Evolutionary conservation across 2,329 filamentous ascomycete species (phyloP).

Genomic region (Arthrobotrys pseudoclavata): DNA sequence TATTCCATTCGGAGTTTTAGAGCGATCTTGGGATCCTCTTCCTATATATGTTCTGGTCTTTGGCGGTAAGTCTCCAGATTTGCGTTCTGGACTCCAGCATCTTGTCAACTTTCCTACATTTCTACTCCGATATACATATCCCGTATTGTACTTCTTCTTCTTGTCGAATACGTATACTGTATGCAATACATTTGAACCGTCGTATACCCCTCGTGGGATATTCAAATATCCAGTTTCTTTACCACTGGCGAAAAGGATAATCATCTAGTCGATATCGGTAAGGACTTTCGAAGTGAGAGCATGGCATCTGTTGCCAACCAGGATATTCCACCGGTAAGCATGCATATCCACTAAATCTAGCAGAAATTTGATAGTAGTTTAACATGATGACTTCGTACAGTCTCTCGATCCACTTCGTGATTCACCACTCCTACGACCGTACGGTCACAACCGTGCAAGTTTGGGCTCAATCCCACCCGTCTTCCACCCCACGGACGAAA

Average conservation of each 20-base stretch:
- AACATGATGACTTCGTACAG: not conserved
- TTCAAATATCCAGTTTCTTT: not conserved
- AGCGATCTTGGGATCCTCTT: not conserved
- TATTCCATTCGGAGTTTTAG: too few relatives aligned
- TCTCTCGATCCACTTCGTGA: not conserved
- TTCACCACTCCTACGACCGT: not conserved
- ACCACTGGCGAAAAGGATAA: not conserved
- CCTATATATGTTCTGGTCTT: not conserved
- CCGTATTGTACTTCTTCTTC: not conserved
- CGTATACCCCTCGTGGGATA: not conserved
- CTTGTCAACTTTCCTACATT: not conserved
- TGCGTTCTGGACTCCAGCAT: not conserved
- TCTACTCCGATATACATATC: too few relatives aligned
- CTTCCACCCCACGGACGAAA: not conserved
- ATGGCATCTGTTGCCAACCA: constrained; percentile 29
- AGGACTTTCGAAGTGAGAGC: not conserved
- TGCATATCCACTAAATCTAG: not conserved
- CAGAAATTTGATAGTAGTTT: not conserved
- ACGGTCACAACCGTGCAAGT: not conserved
- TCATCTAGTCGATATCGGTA: not conserved
- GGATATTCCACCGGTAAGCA: constrained; percentile 16
- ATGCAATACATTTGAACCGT: not conserved
- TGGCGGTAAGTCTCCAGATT: not conserved
- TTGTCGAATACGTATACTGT: too few relatives aligned
- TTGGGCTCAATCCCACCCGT: not conserved